Evolutionary conservation across 2,329 filamentous ascomycete genomes (phyloP), one percentile per base, ranked within the genome.

Genomic region (Sporothrix pallida): DNA sequence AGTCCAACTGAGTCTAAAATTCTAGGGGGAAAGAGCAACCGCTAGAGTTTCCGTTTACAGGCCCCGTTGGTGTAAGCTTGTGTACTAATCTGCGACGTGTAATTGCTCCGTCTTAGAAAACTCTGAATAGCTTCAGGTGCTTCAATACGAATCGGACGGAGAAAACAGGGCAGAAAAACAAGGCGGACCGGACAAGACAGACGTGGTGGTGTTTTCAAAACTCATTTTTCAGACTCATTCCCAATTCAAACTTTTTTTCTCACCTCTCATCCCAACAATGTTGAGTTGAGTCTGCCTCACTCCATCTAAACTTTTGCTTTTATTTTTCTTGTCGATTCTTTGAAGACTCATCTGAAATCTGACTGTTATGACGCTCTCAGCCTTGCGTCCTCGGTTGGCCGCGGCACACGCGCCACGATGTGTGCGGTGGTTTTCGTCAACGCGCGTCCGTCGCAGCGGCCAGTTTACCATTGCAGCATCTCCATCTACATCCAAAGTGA

Each of bases 401-500:
- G 65, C 44, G n/a, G 50, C n/a, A 56, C 48, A 37, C 48, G 48
- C 48, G 26, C 26, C 48, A 20, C 67, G 67, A 26, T 54, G 52
- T 15, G 26, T 26, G 12, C 68, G 69, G 8, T 70, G 70, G 20
- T 68, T 75, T n/a, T 75, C 73, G 15, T 58, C 62, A 0, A 65
- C 73, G 2, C 58, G 20, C 1, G 1, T 13, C 1, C 37, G 58
- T 8, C 46, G 31, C 7, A 71, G 72, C 31, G 75, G 76, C 70
- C 74, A 74, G n/a, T 75, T 78, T 20, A 77, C 77, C 1, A 20
- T 78, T 1, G 54, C 70, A 5, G 58, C 74, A 12, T 70, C 69
- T 23, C 56, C 71, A 0, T 67, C 71, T 1, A 31, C 75, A 3
- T 72, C 73, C 50, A 77, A 77, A 70, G 77, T 77, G 60, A 54